Evolutionary conservation across 441 rosid species (phyloP), one percentile per base, ranked within the genome.

Genomic region (Bocquillonia castaneifolia): DNA sequence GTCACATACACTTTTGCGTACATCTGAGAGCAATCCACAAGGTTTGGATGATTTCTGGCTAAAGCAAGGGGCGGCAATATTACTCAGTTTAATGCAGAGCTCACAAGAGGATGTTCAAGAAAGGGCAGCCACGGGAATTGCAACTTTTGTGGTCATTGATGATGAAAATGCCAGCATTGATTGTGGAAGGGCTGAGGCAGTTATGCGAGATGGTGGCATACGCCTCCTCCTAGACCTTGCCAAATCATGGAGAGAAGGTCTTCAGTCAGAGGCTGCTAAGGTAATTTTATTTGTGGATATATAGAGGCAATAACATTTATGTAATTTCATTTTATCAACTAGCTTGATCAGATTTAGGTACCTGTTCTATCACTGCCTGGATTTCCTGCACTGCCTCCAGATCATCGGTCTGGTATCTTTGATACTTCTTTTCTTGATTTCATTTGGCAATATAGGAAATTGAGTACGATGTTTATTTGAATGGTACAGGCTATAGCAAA

Each of bases 241-340:
- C 17, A 91, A 76, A 71, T 93, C 99, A n/a, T 91, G 97, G 93
- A 79, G 91, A 58, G 99, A 91, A 85, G 96, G 97, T 58, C 86
- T 93, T 74, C 97, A 93, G 72, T 85, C 97, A 17, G 99, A 91
- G 83, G 97, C 97, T 74, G 96, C 97, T 63, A 93, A 93, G 93
- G 96, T 91, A 63, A 25, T 42, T 50, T 72, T 48, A 63, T 29
- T 68, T 15, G 10, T 42, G 44, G 52, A 59, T 29, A 4, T 37
- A 28, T 48, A 39, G 60, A 39, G 28, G 53, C 23, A 61, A 54
- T 51, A 50, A 20, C 23, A 5, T 64, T 69, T 44, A 20, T 66
- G 42, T 59, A 50, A n/a, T 45, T 62, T 59, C 45, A 10, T 34
- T 37, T 17, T 44, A 52, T 34, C 22, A 13, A 55, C 36, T 58